Evolutionary conservation across 495 filamentous ascomycete species (phyloP).

Genomic region (Amniculicola lignicola): DNA sequence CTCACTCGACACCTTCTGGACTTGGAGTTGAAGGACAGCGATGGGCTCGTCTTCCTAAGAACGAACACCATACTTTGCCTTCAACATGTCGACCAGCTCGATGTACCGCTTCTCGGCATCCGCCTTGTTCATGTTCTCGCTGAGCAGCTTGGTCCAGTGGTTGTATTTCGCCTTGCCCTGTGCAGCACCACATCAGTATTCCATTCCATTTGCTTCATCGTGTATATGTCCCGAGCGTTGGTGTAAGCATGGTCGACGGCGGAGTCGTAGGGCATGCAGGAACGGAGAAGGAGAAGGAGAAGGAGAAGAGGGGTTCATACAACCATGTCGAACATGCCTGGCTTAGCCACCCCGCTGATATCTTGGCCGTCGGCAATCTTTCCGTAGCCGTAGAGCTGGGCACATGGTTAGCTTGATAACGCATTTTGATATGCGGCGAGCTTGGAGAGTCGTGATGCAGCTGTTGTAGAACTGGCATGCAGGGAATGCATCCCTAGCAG

Average conservation of each 20-base stretch:
- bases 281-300: background rate
- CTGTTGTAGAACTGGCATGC: too few species aligned
- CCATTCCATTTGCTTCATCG: too few species aligned
- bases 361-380: constrained; percentile 52
- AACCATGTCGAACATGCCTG: constrained; percentile 53
- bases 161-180: constrained; percentile 77
- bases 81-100: constrained; percentile 63
- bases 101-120: constrained; percentile 76
- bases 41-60: too few species aligned
- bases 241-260: too few species aligned
- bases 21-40: too few species aligned
- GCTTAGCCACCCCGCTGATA: constrained; percentile 44
- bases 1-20: too few species aligned
- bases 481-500: background rate
- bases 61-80: background rate
- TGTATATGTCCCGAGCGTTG: too few species aligned
- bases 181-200: background rate
- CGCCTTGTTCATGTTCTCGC: constrained; percentile 55
- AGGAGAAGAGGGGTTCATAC: constrained; percentile 38
- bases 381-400: constrained; percentile 58
- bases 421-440: background rate
- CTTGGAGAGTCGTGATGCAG: too few species aligned
- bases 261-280: too few species aligned
- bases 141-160: constrained; percentile 64
- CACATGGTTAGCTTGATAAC: background rate